Percentiles rank a stretch among this genome's conserved stretches.
Conservation (phyloP, 352 stramenopile genomes). For the Phytophthora sansomeana region DNA sequence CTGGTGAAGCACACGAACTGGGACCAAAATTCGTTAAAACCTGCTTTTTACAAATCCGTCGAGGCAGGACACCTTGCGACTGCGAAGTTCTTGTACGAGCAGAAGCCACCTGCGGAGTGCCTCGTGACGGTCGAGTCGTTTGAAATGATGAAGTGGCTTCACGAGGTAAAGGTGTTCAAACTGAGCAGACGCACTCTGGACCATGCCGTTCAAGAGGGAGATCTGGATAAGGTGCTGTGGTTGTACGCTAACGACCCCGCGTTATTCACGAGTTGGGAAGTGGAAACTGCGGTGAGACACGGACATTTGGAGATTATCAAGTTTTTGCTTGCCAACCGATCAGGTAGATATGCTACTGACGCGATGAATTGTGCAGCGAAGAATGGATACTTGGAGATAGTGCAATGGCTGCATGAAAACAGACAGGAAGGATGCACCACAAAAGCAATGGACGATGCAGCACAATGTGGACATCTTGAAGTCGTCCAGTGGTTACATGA, state of each 20-base stretch:
- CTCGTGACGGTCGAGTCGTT: background rate
- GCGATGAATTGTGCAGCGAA: constrained; percentile 4
- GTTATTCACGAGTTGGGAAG: background rate
- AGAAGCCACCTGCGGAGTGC: background rate
- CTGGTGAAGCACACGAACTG: constrained; percentile 24
- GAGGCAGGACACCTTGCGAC: constrained; percentile 25
- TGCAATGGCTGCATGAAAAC: constrained; percentile 21
- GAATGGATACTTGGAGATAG: constrained; percentile 9
- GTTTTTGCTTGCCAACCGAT: constrained; percentile 15
- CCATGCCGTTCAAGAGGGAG: background rate
- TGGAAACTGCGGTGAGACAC: constrained; percentile 9
- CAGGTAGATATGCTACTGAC: background rate
- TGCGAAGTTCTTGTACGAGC: constrained; percentile 14
- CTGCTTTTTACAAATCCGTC: constrained; percentile 17
- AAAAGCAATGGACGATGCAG: constrained; percentile 8
- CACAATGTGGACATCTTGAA: constrained; percentile 12
- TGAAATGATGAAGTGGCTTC: constrained; percentile 22
- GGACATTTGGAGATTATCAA: constrained; percentile 25
- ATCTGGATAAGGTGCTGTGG: constrained; percentile 10
- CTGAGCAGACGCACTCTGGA: background rate
- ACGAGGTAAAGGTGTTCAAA: constrained; percentile 12
- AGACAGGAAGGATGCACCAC: constrained; percentile 3
- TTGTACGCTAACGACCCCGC: background rate
- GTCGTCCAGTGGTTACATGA: constrained; percentile 16
- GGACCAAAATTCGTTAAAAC: background rate